Evolutionary conservation across 305 asterid species (phyloP), one percentile per base, ranked within the genome.

Genomic region (Andrographis paniculata): DNA sequence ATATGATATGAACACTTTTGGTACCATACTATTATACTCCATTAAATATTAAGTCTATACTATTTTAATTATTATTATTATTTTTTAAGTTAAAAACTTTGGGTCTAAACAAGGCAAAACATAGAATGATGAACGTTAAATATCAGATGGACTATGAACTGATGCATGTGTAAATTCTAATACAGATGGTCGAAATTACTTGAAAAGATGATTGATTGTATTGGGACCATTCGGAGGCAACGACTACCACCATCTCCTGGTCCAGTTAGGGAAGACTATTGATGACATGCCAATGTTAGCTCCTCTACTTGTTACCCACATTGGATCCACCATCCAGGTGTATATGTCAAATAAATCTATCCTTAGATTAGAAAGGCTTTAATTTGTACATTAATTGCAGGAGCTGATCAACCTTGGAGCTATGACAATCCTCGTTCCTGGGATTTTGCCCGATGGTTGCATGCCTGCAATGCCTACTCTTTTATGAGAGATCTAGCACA

Each of bases 181-280:
- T n/a, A n/a, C n/a, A n/a, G 74, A 63, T 46, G 51, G 66, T 28
- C 58, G 63, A 20, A 60, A 24, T 10, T 65, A 21, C 24, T 57
- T 76, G 0, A 4, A 47, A n/a, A 63, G 35, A 1, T 55, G 70
- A n/a, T 18, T 76, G 43, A 46, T 76, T 63, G 11, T 72, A 1
- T 6, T 72, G 63, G 80, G 84, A 23, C 72, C 60, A 59, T 69
- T 76, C 1, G 77, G 80, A 48, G 75, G 70, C 42, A 72, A 69
- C 42, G 80, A 76, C 24, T 72, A 72, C 61, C 60, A 61, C 39
- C 17, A 57, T 20, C 51, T 67, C 1, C 19, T 72, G 20, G 0
- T 2, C 18, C 56, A 37, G n/a, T n/a, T n/a, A 2, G 55, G 64
- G 1, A 24, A 8, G 14, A 41, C 5, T 30, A 14, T 9, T 5